Evolutionary conservation across 208 protist species (phyloP).

Genomic region (Trypanosoma theileri): DNA sequence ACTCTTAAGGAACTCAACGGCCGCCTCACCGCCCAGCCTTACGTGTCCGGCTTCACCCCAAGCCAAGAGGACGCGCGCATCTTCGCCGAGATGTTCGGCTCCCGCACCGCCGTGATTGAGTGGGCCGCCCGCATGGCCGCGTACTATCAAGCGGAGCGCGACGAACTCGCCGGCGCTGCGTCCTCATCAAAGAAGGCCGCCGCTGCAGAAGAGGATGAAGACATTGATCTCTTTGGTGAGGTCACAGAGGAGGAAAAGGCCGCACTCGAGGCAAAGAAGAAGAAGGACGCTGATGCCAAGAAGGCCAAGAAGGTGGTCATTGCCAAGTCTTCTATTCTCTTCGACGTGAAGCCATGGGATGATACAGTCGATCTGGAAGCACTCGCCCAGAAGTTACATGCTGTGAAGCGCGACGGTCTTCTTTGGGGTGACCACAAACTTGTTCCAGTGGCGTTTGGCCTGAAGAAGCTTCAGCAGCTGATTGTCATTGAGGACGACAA

Average conservation of each 20-base stretch:
- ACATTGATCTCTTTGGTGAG: constrained; percentile 91
- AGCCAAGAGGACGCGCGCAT: constrained; percentile 83
- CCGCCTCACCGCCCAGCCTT: constrained; percentile 77
- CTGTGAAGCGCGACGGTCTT: constrained; percentile 87
- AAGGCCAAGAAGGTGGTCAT: constrained; percentile 80
- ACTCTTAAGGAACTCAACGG: constrained; percentile 87
- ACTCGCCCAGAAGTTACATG: constrained; percentile 84
- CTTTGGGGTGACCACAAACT: constrained; percentile 92
- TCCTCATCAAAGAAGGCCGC: constrained; percentile 37
- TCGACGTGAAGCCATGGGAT: constrained; percentile 95
- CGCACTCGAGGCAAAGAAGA: constrained; percentile 89
- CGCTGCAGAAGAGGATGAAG: constrained; percentile 73
- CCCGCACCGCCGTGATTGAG: constrained; percentile 70
- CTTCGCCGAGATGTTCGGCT: constrained; percentile 87
- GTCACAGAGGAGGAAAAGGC: constrained; percentile 83
- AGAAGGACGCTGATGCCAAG: constrained; percentile 79
- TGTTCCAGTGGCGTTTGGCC: constrained; percentile 91
- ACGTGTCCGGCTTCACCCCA: constrained; percentile 72
- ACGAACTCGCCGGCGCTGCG: constrained; percentile 38
- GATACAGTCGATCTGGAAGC: constrained; percentile 88
- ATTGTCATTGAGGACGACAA: constrained; percentile 95
- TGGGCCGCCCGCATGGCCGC: constrained; percentile 90
- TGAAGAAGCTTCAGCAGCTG: constrained; percentile 96
- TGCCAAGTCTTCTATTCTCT: constrained; percentile 90
- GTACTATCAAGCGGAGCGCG: constrained; percentile 89